Conservation (phyloP, 768 basidiomycete species). For the Tulasnella sp. region DNA sequence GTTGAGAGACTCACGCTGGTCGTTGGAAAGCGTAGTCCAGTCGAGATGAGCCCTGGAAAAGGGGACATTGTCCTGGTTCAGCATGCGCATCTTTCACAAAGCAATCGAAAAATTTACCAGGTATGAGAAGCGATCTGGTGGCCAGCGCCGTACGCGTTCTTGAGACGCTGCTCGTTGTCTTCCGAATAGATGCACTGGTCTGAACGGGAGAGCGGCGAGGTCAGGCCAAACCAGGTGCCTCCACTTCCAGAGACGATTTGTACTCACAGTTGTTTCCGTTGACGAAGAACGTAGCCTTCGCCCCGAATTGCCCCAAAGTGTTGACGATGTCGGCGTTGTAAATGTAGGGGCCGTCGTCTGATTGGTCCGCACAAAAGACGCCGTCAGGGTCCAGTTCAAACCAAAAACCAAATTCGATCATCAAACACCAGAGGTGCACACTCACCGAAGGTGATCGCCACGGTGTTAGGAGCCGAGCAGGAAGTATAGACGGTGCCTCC, state of each 20-base stretch:
- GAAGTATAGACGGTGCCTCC: neutral
- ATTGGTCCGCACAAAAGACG: neutral
- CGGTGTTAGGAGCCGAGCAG: neutral
- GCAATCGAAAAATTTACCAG: neutral
- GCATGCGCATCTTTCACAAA: neutral
- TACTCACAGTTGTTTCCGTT: conserved; percentile 9
- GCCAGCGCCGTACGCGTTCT: conserved; percentile 4
- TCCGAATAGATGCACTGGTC: neutral
- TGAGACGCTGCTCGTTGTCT: neutral
- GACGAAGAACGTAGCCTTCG: conserved; percentile 30
- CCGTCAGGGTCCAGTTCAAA: conserved; percentile 6
- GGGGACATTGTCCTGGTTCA: neutral
- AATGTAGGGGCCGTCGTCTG: conserved; percentile 32
- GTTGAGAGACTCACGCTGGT: neutral
- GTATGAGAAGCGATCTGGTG: conserved; percentile 28
- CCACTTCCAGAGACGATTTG: neutral
- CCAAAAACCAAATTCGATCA: neutral
- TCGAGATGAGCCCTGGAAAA: neutral
- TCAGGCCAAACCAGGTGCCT: neutral
- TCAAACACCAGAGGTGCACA: neutral
- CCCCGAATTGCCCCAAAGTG: conserved; percentile 1
- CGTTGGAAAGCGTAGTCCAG: neutral
- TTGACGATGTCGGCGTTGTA: conserved; percentile 25
- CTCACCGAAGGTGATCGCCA: neutral
- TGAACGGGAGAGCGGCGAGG: neutral